These are phyloP conservation scores for Jaltomata sinuosa DNA, from an alignment of 257 asterid species.

Conservation along the genomic window DNA sequence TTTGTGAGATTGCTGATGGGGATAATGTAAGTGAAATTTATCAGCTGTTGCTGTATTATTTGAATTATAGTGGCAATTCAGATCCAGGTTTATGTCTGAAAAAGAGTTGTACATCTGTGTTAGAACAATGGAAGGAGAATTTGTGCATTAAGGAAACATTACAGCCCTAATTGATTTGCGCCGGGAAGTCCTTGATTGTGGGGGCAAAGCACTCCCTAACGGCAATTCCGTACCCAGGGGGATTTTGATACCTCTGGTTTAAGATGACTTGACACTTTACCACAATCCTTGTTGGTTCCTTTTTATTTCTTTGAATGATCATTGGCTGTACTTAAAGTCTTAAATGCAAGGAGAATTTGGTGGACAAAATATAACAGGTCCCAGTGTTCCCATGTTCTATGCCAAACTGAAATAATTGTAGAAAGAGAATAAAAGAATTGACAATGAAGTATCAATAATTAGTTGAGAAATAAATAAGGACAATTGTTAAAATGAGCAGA, in stretches of 20 bases:
- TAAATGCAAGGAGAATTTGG: neutral
- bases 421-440: neutral
- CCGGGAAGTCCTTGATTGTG: fast-evolving
- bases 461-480: neutral
- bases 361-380: neutral
- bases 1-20: neutral
- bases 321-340: neutral
- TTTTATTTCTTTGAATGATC: neutral
- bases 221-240: fast-evolving
- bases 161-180: neutral
- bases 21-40: neutral
- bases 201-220: neutral
- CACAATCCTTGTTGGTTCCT: neutral
- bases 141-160: neutral
- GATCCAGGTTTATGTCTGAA: neutral
- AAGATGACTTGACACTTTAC: too few species aligned
- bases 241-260: fast-evolving
- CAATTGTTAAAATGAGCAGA: neutral
- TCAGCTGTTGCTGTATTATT: neutral
- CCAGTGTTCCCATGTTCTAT: neutral
- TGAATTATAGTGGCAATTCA: neutral
- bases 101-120: neutral
- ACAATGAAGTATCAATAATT: neutral
- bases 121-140: neutral
- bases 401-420: neutral